Percentiles rank a stretch among this genome's conserved stretches.
Evolutionary conservation across 1,284 basidiomycete species (phyloP).

Genomic region (Exobasidium cylindrosporum): DNA sequence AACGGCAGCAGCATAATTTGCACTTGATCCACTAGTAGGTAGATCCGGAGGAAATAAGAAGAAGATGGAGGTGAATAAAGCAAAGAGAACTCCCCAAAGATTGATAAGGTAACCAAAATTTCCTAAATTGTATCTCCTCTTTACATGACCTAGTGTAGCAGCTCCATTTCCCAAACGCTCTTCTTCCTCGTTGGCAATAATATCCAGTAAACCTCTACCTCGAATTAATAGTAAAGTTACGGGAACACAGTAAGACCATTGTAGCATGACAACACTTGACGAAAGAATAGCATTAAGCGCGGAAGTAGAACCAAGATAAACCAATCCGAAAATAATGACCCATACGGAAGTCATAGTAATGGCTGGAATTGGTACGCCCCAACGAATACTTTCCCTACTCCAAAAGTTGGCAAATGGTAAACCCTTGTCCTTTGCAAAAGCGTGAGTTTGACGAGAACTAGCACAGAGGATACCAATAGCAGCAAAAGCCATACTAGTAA

Average conservation of each 20-base stretch:
- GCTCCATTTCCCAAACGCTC: not conserved
- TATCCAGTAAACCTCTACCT: slow-evolving; percentile 55
- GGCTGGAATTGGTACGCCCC: slow-evolving; percentile 56
- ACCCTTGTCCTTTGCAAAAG: slow-evolving; percentile 69
- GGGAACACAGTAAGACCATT: slow-evolving; percentile 57
- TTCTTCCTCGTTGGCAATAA: slow-evolving; percentile 25
- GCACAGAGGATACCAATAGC: slow-evolving; percentile 56
- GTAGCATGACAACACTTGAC: slow-evolving; percentile 57
- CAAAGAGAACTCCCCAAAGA: slow-evolving; percentile 56
- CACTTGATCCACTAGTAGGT: slow-evolving; percentile 48
- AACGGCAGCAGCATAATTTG: slow-evolving; percentile 58
- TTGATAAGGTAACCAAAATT: slow-evolving; percentile 53
- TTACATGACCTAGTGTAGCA: slow-evolving; percentile 19
- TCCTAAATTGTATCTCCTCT: slow-evolving; percentile 25
- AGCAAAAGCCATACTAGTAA: slow-evolving; percentile 56
- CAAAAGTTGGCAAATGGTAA: slow-evolving; percentile 64
- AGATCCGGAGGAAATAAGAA: slow-evolving; percentile 60
- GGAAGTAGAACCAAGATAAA: slow-evolving; percentile 62
- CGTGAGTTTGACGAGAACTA: slow-evolving; percentile 67
- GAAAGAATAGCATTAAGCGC: slow-evolving; percentile 59
- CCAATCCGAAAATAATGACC: slow-evolving; percentile 37
- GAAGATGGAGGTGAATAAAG: slow-evolving; percentile 58
- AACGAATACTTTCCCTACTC: slow-evolving; percentile 58
- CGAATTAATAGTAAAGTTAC: slow-evolving; percentile 56
- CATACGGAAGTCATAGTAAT: slow-evolving; percentile 64